Percentiles rank a stretch among this genome's conserved stretches.
These are phyloP conservation scores for Rosa lucieae DNA, from an alignment of 306 rosid species.

Conservation along the genomic window DNA sequence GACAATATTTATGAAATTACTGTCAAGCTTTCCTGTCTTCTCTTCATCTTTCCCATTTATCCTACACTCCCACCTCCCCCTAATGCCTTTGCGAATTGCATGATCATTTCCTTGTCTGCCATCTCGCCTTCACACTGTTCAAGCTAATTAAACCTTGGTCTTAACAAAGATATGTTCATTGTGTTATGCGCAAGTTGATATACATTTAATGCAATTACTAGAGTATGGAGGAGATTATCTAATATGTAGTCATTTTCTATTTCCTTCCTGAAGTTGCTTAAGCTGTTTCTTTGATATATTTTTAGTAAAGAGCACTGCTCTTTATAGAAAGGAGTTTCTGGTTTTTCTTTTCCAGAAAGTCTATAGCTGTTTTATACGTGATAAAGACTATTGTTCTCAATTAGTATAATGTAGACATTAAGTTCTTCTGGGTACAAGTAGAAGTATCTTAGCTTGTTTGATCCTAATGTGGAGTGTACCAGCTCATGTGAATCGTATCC, in stretches of 20 bases:
- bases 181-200: not conserved
- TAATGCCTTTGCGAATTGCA: not conserved
- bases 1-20: not conserved
- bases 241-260: not conserved
- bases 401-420: not conserved
- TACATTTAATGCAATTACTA: not conserved
- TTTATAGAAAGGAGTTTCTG: not conserved
- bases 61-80: not conserved
- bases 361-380: not conserved
- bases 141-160: not conserved
- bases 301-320: not conserved
- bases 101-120: not conserved
- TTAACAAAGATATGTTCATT: not conserved
- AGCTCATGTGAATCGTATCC: not conserved
- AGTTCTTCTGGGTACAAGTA: not conserved
- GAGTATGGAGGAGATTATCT: not conserved
- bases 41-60: not conserved
- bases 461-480: not conserved
- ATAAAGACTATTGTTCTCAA: not conserved
- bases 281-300: not conserved
- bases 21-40: not conserved
- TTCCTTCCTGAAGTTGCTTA: not conserved
- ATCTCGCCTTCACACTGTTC: not conserved
- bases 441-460: not conserved
- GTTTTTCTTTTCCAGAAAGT: not conserved